Percentiles rank a stretch among this genome's conserved stretches.
Conservation (phyloP, 2,329 filamentous ascomycete species). For the Fonsecaea pedrosoi region DNA sequence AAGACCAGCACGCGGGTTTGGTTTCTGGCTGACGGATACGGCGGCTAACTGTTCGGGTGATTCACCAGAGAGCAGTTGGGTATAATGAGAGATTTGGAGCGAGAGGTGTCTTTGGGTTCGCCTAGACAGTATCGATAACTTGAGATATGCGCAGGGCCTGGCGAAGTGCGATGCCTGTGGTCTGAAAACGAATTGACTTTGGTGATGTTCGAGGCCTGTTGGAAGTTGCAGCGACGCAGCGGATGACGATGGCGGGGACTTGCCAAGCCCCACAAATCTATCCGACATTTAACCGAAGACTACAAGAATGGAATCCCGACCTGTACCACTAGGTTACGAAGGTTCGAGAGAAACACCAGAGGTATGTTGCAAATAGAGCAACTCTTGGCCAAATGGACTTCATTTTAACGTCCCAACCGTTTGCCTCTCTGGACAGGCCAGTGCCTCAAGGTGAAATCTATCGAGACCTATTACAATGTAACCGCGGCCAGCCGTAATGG, state of each 20-base stretch:
- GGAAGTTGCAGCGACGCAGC: constrained; percentile 1
- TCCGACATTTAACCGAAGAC: constrained; percentile 6
- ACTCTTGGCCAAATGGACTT: no score
- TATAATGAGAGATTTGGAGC: not conserved
- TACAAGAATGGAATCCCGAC: no score
- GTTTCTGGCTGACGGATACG: not conserved
- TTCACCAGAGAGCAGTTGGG: not conserved
- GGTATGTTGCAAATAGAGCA: no score
- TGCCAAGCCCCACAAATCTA: constrained; percentile 3
- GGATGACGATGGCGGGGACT: constrained; percentile 19
- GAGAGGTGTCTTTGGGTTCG: not conserved
- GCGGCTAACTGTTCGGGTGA: not conserved
- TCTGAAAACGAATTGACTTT: not conserved
- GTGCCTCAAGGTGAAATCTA: no score
- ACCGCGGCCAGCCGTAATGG: no score
- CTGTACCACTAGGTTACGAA: no score
- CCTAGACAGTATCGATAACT: not conserved
- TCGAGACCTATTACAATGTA: no score
- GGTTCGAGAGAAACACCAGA: no score
- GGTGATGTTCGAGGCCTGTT: constrained; percentile 7
- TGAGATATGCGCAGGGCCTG: not conserved
- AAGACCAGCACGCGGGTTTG: not conserved
- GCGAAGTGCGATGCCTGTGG: not conserved
- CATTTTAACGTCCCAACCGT: no score
- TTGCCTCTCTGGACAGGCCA: no score